Conservation (phyloP, 208 protist genomes). For the Acanthamoeba sp. region DNA sequence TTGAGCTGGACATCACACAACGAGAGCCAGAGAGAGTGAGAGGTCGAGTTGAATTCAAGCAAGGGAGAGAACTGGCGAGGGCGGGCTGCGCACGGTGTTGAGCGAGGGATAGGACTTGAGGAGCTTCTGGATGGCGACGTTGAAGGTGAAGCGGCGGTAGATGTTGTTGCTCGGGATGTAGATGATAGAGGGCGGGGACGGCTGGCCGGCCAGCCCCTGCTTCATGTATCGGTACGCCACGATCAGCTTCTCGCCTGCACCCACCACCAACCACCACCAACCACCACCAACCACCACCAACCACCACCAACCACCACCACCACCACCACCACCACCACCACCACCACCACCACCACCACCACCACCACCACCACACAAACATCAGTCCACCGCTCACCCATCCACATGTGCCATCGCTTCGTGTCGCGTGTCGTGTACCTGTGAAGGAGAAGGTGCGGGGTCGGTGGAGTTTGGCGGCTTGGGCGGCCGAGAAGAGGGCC, state of each 20-base stretch:
- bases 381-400: no score
- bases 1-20: no score
- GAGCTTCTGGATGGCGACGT: conserved; percentile 59
- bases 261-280: background rate
- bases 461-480: conserved; percentile 12
- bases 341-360: no score
- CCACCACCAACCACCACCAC: no score
- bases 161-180: conserved; percentile 60
- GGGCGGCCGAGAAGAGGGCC: background rate
- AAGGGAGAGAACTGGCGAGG: background rate
- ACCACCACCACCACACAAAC: no score
- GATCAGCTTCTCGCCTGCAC: conserved; percentile 44
- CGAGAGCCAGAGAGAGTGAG: no score
- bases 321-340: no score
- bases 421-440: background rate
- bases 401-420: no score
- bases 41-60: no score
- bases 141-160: conserved; percentile 59
- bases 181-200: conserved; percentile 21
- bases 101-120: conserved; percentile 43
- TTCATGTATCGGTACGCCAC: conserved; percentile 62
- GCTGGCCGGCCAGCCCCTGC: conserved; percentile 15
- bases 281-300: background rate
- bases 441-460: conserved; percentile 43
- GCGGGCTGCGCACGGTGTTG: background rate